These are phyloP conservation scores for Penicillium sp. DNA, from an alignment of 2,329 filamentous ascomycete species.

Conservation along the genomic window DNA sequence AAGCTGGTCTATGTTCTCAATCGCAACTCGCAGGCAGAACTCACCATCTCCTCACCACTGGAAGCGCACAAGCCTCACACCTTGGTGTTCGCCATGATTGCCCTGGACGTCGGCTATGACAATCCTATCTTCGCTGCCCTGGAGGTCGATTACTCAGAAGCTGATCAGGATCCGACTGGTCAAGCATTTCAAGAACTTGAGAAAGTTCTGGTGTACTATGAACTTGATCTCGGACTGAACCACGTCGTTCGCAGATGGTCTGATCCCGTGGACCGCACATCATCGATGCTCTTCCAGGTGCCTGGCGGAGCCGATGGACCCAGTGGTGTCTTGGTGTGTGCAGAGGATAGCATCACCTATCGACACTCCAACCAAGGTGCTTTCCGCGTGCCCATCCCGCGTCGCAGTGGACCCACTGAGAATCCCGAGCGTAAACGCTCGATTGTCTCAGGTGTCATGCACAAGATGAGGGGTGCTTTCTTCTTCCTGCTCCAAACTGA, in stretches of 20 bases:
- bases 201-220: conserved; percentile 93
- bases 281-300: conserved; percentile 89
- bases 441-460: conserved; percentile 91
- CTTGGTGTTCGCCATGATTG: conserved; percentile 80
- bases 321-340: conserved; percentile 91
- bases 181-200: conserved; percentile 76
- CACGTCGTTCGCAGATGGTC: conserved; percentile 97
- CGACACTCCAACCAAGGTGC: conserved; percentile 92
- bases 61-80: conserved; percentile 94
- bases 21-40: conserved; percentile 85
- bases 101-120: conserved; percentile 91
- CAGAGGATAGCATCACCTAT: conserved; percentile 92
- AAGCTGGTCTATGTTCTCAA: conserved; percentile 99
- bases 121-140: conserved; percentile 95
- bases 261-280: conserved; percentile 83
- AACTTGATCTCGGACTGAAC: conserved; percentile 92
- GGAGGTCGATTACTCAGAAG: conserved; percentile 88
- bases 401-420: conserved; percentile 80
- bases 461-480: conserved; percentile 93
- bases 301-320: conserved; percentile 91
- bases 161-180: conserved; percentile 85
- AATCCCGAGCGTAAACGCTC: conserved; percentile 85
- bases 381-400: conserved; percentile 82
- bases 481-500: conserved; percentile 96
- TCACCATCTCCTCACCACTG: conserved; percentile 93